phyloP scores from a whole-genome alignment of 2,329 filamentous ascomycete genomes.

The Apiospora malaysiana region DNA sequence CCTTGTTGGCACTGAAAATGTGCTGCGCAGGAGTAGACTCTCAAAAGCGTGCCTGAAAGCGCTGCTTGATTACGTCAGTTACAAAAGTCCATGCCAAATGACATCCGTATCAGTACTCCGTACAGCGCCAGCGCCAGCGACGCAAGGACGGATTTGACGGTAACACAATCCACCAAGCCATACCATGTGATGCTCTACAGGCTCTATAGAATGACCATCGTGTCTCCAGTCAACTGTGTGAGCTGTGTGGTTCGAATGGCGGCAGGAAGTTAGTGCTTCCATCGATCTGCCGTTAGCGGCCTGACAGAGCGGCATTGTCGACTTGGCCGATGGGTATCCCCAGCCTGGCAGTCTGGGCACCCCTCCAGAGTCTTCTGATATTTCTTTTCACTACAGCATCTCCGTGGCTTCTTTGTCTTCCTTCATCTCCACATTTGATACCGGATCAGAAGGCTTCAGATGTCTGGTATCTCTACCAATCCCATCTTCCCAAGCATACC shows the following conservation, averaged over 20 bases:
- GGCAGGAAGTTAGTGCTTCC: background rate
- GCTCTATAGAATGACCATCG: background rate
- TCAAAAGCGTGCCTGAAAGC: background rate
- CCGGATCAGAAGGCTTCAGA: background rate
- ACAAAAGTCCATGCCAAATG: background rate
- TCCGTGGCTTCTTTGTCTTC: background rate
- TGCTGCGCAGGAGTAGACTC: background rate
- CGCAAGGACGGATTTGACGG: background rate
- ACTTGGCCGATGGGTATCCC: background rate
- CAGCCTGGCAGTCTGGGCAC: too few species aligned
- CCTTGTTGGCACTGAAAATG: background rate
- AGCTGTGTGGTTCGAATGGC: background rate
- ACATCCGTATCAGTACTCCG: background rate
- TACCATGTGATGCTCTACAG: background rate
- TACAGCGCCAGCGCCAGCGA: background rate
- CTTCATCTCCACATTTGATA: background rate
- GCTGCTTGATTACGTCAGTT: background rate
- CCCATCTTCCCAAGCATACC: background rate
- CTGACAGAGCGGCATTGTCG: slow-evolving; percentile 14
- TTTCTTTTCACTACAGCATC: background rate
- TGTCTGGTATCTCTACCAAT: background rate
- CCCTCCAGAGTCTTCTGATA: background rate
- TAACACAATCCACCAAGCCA: background rate
- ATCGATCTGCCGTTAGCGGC: slow-evolving; percentile 6
- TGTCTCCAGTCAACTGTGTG: slow-evolving; percentile 3